phyloP scores from a whole-genome alignment of 192 early-diverging fungal genomes.

The Pilobolus umbonatus region DNA sequence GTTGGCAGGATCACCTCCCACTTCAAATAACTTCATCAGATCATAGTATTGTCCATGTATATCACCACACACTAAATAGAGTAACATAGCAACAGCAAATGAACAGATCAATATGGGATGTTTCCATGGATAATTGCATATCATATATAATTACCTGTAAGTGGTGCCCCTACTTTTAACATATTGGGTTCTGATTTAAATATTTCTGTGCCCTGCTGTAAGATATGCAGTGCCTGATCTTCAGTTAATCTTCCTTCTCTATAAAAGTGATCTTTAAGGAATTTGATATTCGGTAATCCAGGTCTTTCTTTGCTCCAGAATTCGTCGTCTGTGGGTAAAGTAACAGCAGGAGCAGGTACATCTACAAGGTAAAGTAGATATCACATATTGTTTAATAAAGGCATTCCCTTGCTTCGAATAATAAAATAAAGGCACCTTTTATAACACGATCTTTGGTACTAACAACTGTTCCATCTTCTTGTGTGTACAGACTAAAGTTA shows the following conservation, averaged over 20 bases:
- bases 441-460: slow-evolving; percentile 68
- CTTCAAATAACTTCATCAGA: slow-evolving; percentile 97
- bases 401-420: not conserved
- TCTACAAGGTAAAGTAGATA: slow-evolving; percentile 28
- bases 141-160: slow-evolving; percentile 67
- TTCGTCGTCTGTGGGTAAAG: slow-evolving; percentile 43
- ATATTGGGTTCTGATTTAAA: slow-evolving; percentile 80
- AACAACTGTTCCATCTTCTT: slow-evolving; percentile 69
- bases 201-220: slow-evolving; percentile 76
- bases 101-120: too few species aligned
- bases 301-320: slow-evolving; percentile 53
- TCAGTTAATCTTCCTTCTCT: slow-evolving; percentile 88
- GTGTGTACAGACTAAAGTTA: slow-evolving; percentile 75
- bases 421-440: slow-evolving; percentile 55
- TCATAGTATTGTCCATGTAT: slow-evolving; percentile 98
- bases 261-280: slow-evolving; percentile 89
- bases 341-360: slow-evolving; percentile 50
- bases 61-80: slow-evolving; percentile 81
- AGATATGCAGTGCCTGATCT: slow-evolving; percentile 86
- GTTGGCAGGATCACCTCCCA: slow-evolving; percentile 87
- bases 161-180: slow-evolving; percentile 84
- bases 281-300: slow-evolving; percentile 71
- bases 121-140: too few species aligned
- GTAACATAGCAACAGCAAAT: not conserved
- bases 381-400: slow-evolving; percentile 13